Evolutionary conservation across 192 early-diverging fungal species (phyloP).

Genomic region (Backusella psychrophila): DNA sequence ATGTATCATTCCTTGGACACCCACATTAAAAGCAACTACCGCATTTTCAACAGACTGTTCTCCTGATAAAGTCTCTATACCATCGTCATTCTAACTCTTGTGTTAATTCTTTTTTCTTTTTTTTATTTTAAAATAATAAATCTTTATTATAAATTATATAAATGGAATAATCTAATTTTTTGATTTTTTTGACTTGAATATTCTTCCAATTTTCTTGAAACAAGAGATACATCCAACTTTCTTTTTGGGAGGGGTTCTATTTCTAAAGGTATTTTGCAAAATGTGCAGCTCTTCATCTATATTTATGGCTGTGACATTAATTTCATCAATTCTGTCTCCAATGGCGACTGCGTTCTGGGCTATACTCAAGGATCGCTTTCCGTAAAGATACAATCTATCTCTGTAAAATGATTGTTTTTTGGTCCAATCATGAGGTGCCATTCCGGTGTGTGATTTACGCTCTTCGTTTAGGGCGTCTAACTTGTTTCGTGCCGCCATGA

Average conservation of each 20-base stretch:
- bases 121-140: not conserved
- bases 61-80: slow-evolving; percentile 3
- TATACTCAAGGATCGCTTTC: not conserved
- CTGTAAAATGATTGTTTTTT: not conserved
- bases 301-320: not conserved
- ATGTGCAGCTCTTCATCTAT: not conserved
- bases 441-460: no score
- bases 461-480: not conserved
- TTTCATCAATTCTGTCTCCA: not conserved
- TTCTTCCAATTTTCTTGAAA: not conserved
- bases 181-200: not conserved
- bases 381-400: not conserved
- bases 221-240: not conserved
- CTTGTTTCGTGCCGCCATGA: not conserved
- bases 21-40: slow-evolving; percentile 3
- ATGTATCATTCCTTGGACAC: not conserved
- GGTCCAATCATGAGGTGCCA: no score
- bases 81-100: not conserved
- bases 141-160: no score
- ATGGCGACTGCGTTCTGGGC: no score
- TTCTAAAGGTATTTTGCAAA: not conserved
- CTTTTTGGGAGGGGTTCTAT: not conserved
- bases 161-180: not conserved
- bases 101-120: not conserved
- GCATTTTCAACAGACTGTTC: slow-evolving; percentile 1